These are phyloP conservation scores for Leccinum fallax DNA, from an alignment of 1,284 basidiomycete genomes.

Conservation along the genomic window DNA sequence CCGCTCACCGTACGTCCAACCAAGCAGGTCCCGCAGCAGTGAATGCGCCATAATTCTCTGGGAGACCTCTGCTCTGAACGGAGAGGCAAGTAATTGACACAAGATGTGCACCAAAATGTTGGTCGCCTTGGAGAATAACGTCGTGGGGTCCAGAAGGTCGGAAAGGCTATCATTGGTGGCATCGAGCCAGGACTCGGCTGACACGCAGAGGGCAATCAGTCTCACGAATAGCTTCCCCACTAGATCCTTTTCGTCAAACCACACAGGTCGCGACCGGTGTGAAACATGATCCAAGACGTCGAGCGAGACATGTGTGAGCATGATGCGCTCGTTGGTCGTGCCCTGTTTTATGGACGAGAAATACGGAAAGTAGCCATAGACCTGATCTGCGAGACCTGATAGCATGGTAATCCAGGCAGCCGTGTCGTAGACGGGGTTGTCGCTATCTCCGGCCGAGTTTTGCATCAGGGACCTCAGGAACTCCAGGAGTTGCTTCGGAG, in stretches of 20 bases:
- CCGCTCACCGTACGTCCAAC: slow-evolving; percentile 46
- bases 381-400: slow-evolving; percentile 50
- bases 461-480: slow-evolving; percentile 47
- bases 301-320: slow-evolving; percentile 54
- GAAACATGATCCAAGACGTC: slow-evolving; percentile 54
- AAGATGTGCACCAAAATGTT: slow-evolving; percentile 40
- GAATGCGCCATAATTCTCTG: slow-evolving; percentile 47
- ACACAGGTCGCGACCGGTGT: slow-evolving; percentile 51
- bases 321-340: slow-evolving; percentile 60
- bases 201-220: slow-evolving; percentile 53
- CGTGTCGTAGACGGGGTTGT: slow-evolving; percentile 31
- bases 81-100: slow-evolving; percentile 43
- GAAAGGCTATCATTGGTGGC: slow-evolving; percentile 38
- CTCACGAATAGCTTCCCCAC: slow-evolving; percentile 51
- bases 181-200: slow-evolving; percentile 60
- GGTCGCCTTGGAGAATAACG: slow-evolving; percentile 41
- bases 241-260: slow-evolving; percentile 45
- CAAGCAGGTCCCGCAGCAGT: slow-evolving; percentile 49
- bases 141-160: slow-evolving; percentile 42
- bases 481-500: slow-evolving; percentile 47
- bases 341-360: slow-evolving; percentile 46
- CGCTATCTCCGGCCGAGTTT: slow-evolving; percentile 36
- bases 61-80: slow-evolving; percentile 35
- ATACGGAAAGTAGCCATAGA: slow-evolving; percentile 52
- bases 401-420: slow-evolving; percentile 47